phyloP scores from a whole-genome alignment of 2,329 filamentous ascomycete species.

The Cladophialophora yegresii region DNA sequence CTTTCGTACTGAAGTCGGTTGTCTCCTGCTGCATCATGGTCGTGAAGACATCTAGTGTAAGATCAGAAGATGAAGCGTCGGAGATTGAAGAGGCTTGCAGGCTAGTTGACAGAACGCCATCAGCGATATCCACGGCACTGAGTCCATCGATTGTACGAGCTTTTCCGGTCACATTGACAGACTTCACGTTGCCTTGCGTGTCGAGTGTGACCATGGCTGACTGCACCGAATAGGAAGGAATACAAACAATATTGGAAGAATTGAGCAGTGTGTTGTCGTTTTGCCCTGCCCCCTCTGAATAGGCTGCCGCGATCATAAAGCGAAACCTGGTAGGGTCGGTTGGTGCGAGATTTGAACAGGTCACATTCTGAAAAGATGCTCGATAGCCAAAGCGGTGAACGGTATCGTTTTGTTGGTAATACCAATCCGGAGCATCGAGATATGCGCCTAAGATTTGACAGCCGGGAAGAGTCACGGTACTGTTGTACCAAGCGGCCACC shows the following conservation, averaged over 20 bases:
- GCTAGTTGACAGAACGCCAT: slow-evolving; percentile 18
- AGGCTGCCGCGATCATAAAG: slow-evolving; percentile 24
- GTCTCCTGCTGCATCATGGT: slow-evolving; percentile 26
- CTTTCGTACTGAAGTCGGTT: slow-evolving; percentile 9
- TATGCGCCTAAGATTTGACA: slow-evolving; percentile 27
- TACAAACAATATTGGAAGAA: slow-evolving; percentile 31
- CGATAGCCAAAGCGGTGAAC: slow-evolving; percentile 27
- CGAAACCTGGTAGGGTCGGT: slow-evolving; percentile 23
- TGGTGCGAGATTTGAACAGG: slow-evolving; percentile 25
- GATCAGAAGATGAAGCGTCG: neutral
- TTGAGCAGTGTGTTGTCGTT: slow-evolving; percentile 29
- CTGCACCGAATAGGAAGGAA: slow-evolving; percentile 26
- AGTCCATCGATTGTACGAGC: slow-evolving; percentile 17
- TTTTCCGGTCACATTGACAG: slow-evolving; percentile 20
- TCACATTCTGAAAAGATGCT: slow-evolving; percentile 25
- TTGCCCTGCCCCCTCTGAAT: slow-evolving; percentile 27
- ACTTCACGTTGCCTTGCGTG: slow-evolving; percentile 21
- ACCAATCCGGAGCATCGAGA: slow-evolving; percentile 29
- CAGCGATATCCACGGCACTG: slow-evolving; percentile 22
- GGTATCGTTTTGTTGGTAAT: slow-evolving; percentile 23
- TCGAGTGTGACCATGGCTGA: slow-evolving; percentile 22
- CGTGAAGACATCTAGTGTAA: slow-evolving; percentile 21
- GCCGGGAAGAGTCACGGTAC: slow-evolving; percentile 21
- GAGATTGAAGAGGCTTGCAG: slow-evolving; percentile 17
- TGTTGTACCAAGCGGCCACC: slow-evolving; percentile 25